Conservation (phyloP, 305 asterid species). For the Fraxinus velutina region DNA sequence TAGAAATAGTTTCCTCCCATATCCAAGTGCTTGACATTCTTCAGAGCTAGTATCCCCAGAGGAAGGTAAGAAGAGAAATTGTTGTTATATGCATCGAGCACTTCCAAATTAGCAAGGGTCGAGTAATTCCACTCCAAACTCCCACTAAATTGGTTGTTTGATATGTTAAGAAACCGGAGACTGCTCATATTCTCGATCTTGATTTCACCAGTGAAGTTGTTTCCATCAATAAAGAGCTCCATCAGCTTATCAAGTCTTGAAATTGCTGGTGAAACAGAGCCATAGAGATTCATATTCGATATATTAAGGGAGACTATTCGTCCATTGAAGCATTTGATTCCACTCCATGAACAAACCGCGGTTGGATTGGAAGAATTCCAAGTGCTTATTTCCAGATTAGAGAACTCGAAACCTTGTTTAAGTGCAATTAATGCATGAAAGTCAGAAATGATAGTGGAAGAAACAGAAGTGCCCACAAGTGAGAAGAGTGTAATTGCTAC, state of each 20-base stretch:
- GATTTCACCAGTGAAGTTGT: constrained; percentile 93
- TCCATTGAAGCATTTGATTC: constrained; percentile 57
- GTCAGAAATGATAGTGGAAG: constrained; percentile 57
- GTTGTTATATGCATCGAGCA: constrained; percentile 83
- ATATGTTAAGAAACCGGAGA: constrained; percentile 65
- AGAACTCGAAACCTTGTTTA: constrained; percentile 49
- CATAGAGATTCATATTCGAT: constrained; percentile 66
- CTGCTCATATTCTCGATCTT: constrained; percentile 52
- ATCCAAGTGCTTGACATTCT: constrained; percentile 66
- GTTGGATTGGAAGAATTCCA: constrained; percentile 61
- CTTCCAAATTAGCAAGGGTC: constrained; percentile 47
- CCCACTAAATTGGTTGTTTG: constrained; percentile 68
- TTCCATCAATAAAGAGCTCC: constrained; percentile 78
- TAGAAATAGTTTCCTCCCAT: constrained; percentile 80
- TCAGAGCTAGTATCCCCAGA: constrained; percentile 44
- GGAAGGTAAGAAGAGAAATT: constrained; percentile 69
- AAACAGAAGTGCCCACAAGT: constrained; percentile 30
- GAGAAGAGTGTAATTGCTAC: constrained; percentile 38
- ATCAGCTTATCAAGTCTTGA: constrained; percentile 52
- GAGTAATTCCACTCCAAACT: constrained; percentile 74
- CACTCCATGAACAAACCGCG: constrained; percentile 74
- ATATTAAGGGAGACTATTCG: constrained; percentile 61
- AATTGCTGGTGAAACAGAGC: constrained; percentile 66
- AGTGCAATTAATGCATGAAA: constrained; percentile 57
- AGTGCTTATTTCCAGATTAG: constrained; percentile 33